These are phyloP conservation scores for Verticillium isaacii DNA, from an alignment of 2,329 filamentous ascomycete genomes.

Conservation along the genomic window DNA sequence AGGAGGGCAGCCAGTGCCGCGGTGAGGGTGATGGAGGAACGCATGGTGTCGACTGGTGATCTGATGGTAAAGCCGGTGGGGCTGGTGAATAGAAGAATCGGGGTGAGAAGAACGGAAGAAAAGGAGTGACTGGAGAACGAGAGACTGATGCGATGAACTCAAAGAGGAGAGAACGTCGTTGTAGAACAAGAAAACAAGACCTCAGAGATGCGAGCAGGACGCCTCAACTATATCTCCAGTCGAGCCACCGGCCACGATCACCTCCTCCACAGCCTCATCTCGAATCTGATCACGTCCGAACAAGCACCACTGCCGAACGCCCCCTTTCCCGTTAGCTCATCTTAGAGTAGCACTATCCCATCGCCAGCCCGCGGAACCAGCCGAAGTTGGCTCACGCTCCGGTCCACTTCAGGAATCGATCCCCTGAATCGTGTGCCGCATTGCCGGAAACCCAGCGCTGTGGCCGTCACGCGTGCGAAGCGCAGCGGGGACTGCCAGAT, in stretches of 20 bases:
- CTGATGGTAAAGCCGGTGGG: neutral
- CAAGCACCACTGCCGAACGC: neutral
- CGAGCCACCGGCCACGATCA: neutral
- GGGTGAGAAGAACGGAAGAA: neutral
- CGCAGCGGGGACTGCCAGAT: neutral
- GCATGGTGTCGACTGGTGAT: neutral
- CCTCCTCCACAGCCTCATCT: neutral
- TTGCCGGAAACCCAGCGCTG: neutral
- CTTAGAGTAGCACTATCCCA: neutral
- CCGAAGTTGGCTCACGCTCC: neutral
- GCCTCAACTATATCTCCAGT: neutral
- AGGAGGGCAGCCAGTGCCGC: constrained; percentile 8
- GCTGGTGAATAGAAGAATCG: neutral
- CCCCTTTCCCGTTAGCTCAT: neutral
- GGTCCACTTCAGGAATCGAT: neutral
- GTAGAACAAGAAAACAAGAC: neutral
- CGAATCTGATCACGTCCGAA: neutral
- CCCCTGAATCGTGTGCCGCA: neutral
- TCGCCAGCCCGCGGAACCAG: neutral
- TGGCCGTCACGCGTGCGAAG: neutral
- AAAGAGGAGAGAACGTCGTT: neutral
- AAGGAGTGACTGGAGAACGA: neutral
- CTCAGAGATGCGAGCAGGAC: neutral
- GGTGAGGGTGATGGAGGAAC: neutral
- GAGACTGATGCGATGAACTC: neutral